Conservation (phyloP, 202 grass and related monocot genomes). For the Setaria italica region DNA sequence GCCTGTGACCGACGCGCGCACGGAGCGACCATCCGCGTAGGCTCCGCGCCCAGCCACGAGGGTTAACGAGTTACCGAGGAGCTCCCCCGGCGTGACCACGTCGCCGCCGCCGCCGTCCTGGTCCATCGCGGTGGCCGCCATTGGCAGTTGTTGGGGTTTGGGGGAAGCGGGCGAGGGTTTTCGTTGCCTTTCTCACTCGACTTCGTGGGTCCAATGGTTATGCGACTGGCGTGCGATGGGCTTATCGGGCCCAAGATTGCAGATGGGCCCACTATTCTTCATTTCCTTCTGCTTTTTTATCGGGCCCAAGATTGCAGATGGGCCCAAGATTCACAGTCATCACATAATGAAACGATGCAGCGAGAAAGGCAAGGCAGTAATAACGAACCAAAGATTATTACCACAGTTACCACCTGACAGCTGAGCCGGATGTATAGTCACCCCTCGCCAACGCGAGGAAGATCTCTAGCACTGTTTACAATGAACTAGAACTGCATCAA, state of each 20-base stretch:
- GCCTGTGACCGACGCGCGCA: conserved; percentile 83
- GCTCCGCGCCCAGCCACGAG: conserved; percentile 69
- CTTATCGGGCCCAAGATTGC: not conserved
- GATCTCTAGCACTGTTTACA: conserved; percentile 29
- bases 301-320: not conserved
- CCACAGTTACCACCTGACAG: not conserved
- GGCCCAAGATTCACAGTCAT: not conserved
- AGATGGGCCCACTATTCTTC: not conserved
- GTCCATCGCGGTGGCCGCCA: conserved; percentile 67
- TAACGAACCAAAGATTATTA: not conserved
- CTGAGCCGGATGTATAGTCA: conserved; percentile 24
- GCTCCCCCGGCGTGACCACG: conserved; percentile 77
- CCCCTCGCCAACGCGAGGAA: conserved; percentile 34
- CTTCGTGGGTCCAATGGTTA: not conserved
- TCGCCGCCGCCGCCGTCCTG: conserved; percentile 55
- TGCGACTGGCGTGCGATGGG: not conserved
- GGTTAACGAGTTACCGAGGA: conserved; percentile 54
- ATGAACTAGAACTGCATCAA: conserved; percentile 31
- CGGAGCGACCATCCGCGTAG: conserved; percentile 75
- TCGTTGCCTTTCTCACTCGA: not conserved
- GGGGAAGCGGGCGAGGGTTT: conserved; percentile 34
- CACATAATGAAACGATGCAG: not conserved
- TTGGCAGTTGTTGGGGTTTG: conserved; percentile 17
- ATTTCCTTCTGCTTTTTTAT: not conserved
- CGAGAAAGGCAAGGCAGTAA: not conserved